phyloP scores from a whole-genome alignment of 2,329 filamentous ascomycete genomes.

The Pestalotiopsis sp. region DNA sequence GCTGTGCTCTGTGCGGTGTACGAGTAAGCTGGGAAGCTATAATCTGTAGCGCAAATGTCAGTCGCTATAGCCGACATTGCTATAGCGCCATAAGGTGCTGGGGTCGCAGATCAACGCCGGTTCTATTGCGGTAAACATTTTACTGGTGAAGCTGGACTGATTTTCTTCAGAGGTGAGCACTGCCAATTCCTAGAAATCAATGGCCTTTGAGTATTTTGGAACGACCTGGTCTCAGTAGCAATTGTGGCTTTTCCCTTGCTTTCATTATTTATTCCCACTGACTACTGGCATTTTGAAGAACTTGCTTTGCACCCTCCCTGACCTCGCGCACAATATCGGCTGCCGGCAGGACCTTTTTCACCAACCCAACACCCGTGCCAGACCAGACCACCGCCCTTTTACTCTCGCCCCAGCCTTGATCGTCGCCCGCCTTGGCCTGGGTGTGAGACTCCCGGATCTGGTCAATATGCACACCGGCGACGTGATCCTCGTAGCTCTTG shows the following conservation, averaged over 20 bases:
- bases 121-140: too few relatives aligned
- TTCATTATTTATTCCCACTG: background rate
- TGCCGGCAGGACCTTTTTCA: background rate
- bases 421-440: background rate
- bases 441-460: background rate
- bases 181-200: too few relatives aligned
- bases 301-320: background rate
- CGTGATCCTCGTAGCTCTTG: slow-evolving; percentile 2
- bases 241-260: accelerated
- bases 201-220: too few relatives aligned
- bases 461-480: background rate
- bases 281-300: background rate
- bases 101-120: too few relatives aligned
- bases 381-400: background rate
- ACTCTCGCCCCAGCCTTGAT: slow-evolving; percentile 3
- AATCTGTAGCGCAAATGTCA: too few relatives aligned
- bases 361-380: slow-evolving; percentile 1
- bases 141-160: too few relatives aligned
- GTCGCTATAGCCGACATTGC: too few relatives aligned
- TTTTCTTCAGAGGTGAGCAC: too few relatives aligned
- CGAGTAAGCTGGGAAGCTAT: too few relatives aligned
- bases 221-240: background rate
- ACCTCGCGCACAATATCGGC: background rate
- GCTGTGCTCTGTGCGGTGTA: too few relatives aligned
- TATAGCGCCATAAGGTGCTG: too few relatives aligned